These are phyloP conservation scores for Xylaria multiplex DNA, from an alignment of 2,329 filamentous ascomycete species.

Conservation along the genomic window DNA sequence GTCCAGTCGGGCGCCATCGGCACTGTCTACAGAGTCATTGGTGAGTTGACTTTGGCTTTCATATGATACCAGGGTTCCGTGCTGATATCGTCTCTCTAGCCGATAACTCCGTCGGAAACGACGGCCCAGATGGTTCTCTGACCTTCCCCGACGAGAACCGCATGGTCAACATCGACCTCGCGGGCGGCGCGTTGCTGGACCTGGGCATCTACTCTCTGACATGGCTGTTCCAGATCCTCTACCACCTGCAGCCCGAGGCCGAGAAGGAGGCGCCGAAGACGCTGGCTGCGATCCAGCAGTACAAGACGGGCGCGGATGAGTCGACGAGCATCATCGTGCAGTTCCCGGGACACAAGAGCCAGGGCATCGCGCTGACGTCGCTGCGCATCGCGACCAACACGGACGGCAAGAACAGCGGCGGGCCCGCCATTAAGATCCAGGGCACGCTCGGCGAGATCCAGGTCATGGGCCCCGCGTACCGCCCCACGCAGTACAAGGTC, in stretches of 20 bases:
- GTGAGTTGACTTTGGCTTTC: conserved; percentile 49
- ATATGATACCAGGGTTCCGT: not conserved
- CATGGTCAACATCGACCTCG: conserved; percentile 84
- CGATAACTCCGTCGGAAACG: conserved; percentile 69
- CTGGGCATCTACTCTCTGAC: conserved; percentile 89
- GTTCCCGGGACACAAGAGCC: conserved; percentile 75
- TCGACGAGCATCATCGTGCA: conserved; percentile 79
- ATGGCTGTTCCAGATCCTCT: conserved; percentile 90
- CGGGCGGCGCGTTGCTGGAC: conserved; percentile 84
- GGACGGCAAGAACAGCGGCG: conserved; percentile 66
- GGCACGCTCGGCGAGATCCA: conserved; percentile 85
- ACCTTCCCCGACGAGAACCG: conserved; percentile 72
- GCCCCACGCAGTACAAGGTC: conserved; percentile 72
- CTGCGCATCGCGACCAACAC: conserved; percentile 71
- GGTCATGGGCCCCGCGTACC: conserved; percentile 76
- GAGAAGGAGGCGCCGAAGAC: conserved; percentile 76
- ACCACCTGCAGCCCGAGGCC: conserved; percentile 77
- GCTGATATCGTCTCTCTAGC: conserved; percentile 50
- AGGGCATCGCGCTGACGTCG: conserved; percentile 76
- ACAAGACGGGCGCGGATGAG: conserved; percentile 80
- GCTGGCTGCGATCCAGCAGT: conserved; percentile 75
- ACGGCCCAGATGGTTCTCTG: conserved; percentile 65
- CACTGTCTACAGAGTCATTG: conserved; percentile 67
- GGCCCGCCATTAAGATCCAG: conserved; percentile 80
- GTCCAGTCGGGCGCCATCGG: conserved; percentile 65